phyloP scores from a whole-genome alignment of 495 filamentous ascomycete species.

The Acidiella bohemica region DNA sequence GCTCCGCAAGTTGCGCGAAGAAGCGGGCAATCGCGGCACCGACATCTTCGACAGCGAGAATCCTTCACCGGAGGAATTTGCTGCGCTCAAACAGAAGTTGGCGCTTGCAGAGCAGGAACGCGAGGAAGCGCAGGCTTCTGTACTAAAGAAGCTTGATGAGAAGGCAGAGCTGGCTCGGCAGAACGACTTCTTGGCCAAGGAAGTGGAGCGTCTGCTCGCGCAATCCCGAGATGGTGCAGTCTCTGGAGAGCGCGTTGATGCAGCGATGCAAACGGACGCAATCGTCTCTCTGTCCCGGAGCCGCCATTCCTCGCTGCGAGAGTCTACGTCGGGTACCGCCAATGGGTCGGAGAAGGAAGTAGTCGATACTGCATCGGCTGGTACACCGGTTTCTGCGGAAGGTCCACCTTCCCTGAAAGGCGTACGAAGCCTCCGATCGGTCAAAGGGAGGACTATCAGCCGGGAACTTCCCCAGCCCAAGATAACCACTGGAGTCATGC shows the following conservation, averaged over 20 bases:
- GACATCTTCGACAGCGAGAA: not conserved
- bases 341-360: too few relatives aligned
- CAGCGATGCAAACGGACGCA: not conserved
- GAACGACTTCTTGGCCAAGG: slow-evolving; percentile 4
- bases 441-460: too few relatives aligned
- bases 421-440: too few relatives aligned
- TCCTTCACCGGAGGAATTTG: not conserved
- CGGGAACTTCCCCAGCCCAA: too few relatives aligned
- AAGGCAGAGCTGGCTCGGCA: slow-evolving; percentile 12
- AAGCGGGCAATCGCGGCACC: too few relatives aligned
- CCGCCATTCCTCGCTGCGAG: not conserved
- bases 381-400: too few relatives aligned
- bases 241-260: not conserved
- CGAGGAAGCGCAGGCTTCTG: slow-evolving; percentile 4
- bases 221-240: too few relatives aligned
- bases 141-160: slow-evolving; percentile 10
- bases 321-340: too few relatives aligned
- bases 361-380: too few relatives aligned
- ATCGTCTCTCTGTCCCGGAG: not conserved
- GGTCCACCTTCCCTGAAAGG: too few relatives aligned
- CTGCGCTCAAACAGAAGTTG: slow-evolving; percentile 3
- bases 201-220: slow-evolving; percentile 8
- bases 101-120: slow-evolving; percentile 10
- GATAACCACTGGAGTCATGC: too few relatives aligned
- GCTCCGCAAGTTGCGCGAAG: not conserved